Evolutionary conservation across 768 basidiomycete species (phyloP), one percentile per base, ranked within the genome.

Genomic region (Psilocybe cyanescens): DNA sequence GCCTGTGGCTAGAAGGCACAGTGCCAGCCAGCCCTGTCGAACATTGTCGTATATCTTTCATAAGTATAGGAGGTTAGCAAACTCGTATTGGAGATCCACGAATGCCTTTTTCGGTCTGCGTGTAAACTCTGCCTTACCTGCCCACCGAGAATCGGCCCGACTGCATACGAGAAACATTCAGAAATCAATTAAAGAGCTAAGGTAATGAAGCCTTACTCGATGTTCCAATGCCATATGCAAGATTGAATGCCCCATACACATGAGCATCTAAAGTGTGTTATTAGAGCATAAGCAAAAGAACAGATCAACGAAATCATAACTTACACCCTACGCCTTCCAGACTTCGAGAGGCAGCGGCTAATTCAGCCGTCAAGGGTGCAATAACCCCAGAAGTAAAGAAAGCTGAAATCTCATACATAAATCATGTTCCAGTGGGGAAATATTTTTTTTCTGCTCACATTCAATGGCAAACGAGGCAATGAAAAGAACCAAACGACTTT

Each of bases 191-290:
- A 11, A 16, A 44, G 41, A 44, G 14, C 6, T 12, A 37, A 51
- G 12, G 39, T 14, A 16, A 29, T 33, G 57, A 45, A 11, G 16
- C 75, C 24, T 71, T 65, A 90, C 90, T 68, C 49, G 84, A 74
- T 35, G 86, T 81, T 31, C 89, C 90, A 59, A 89, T 69, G 1
- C 87, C 90, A 62, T 86, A 91, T 2, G 84, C 85, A 9, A 92
- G 68, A 73, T 91, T 93, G 69, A 90, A 91, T 0, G 85, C 86
- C 3, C 86, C 90, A 66, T 90, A 92, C 3, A 89, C 80, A 67
- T 92, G 90, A 0, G 83, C 90, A 72, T 88, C 91, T 92, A 24
- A 24, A 24, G 24, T 24, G 24, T 24, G 24, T 24, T 24, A 24
- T 24, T 24, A 24, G 24, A 24, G 24, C 24, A 24, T 24, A 24